Percentiles rank a stretch among this genome's conserved stretches.
These are phyloP conservation scores for Aspergillus costaricaensis DNA, from an alignment of 2,329 filamentous ascomycete genomes.

Conservation along the genomic window DNA sequence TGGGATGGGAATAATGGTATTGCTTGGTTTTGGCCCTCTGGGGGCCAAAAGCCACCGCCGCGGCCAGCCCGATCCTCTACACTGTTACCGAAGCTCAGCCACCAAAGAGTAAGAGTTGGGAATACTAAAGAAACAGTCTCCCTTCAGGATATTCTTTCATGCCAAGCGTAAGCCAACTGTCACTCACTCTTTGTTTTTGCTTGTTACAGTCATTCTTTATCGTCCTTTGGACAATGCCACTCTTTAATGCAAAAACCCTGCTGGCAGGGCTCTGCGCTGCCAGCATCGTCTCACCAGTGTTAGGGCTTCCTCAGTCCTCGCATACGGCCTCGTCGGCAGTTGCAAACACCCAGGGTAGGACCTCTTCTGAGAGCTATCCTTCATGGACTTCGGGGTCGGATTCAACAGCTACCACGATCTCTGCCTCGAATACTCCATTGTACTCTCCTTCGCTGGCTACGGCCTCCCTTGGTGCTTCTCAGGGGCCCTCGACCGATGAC, in stretches of 20 bases:
- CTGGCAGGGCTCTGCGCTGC: slow-evolving; percentile 2
- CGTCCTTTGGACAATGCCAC: not conserved
- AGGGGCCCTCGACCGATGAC: not conserved
- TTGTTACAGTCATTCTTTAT: not conserved
- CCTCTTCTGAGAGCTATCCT: not conserved
- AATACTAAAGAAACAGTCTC: not conserved
- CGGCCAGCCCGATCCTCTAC: not conserved
- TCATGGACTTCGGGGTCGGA: not conserved
- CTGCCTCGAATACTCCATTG: not conserved
- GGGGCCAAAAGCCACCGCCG: not conserved
- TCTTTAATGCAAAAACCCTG: not conserved
- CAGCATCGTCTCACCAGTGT: not conserved
- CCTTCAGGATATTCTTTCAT: not conserved
- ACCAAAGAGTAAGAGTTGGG: no score
- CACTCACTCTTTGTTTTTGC: not conserved
- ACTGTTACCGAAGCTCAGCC: no score
- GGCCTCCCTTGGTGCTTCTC: not conserved
- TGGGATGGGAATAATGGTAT: not conserved
- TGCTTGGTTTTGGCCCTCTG: not conserved
- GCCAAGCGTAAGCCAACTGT: not conserved
- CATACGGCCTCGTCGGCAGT: not conserved
- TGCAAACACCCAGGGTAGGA: not conserved
- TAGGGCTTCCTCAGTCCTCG: not conserved
- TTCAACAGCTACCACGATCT: not conserved
- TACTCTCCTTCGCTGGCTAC: not conserved